Evolutionary conservation across 805 yeast species (phyloP).

Genomic region (Zygotorulaspora chibaensis): DNA sequence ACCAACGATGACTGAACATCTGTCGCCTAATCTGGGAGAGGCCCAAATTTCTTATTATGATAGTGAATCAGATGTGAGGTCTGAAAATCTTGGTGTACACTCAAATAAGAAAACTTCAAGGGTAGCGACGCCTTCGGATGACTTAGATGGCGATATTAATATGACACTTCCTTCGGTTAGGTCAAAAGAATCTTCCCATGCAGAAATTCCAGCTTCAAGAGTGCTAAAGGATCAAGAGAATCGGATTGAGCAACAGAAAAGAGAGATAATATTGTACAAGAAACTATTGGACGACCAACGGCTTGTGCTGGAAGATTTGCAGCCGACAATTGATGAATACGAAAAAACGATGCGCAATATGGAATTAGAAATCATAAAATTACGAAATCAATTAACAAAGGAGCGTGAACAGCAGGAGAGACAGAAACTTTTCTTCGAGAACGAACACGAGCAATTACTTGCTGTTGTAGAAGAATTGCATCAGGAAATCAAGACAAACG

Average conservation of each 20-base stretch:
- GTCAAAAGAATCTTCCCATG: neutral
- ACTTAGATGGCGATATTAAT: constrained; percentile 12
- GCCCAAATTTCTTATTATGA: neutral
- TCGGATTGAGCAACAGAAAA: constrained; percentile 19
- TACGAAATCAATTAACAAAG: constrained; percentile 24
- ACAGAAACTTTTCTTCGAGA: constrained; percentile 26
- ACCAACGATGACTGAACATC: constrained; percentile 6
- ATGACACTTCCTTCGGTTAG: constrained; percentile 15
- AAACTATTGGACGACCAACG: constrained; percentile 32
- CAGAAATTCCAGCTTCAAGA: constrained; percentile 5
- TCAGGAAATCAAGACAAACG: constrained; percentile 33
- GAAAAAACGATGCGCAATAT: constrained; percentile 34
- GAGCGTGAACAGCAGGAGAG: constrained; percentile 27
- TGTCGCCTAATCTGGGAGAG: constrained; percentile 15
- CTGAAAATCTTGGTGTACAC: neutral
- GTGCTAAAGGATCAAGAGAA: constrained; percentile 11
- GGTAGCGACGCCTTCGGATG: neutral
- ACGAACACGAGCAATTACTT: constrained; percentile 31
- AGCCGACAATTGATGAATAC: constrained; percentile 31
- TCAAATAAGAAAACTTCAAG: neutral
- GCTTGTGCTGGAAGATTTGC: constrained; percentile 30
- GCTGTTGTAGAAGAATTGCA: constrained; percentile 33
- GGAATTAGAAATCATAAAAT: constrained; percentile 19
- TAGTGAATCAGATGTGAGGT: no score
- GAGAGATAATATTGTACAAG: constrained; percentile 26